Percentiles rank a stretch among this genome's conserved stretches.
These are phyloP conservation scores for Didymella lethalis DNA, from an alignment of 2,329 filamentous ascomycete genomes.

Conservation along the genomic window DNA sequence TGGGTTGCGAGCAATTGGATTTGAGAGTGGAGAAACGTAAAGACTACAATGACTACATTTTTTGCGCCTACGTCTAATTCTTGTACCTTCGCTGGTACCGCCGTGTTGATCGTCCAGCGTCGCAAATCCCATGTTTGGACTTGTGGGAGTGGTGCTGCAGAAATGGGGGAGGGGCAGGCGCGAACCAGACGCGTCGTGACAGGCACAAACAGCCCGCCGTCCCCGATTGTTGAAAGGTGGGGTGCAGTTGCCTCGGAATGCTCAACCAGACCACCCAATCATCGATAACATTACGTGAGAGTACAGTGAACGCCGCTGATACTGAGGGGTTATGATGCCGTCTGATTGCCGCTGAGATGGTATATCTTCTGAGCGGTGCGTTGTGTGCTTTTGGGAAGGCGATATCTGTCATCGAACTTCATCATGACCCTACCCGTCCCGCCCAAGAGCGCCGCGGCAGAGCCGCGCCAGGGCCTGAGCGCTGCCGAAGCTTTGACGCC, in stretches of 20 bases:
- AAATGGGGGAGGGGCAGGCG: conserved; percentile 39
- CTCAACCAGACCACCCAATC: conserved; percentile 26
- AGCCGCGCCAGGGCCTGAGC: conserved; percentile 35
- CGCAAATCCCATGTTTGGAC: conserved; percentile 29
- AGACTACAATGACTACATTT: conserved; percentile 20
- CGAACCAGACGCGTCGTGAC: conserved; percentile 13
- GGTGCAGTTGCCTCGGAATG: conserved; percentile 10
- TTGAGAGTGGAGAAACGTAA: conserved; percentile 2
- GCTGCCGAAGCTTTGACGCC: conserved; percentile 60
- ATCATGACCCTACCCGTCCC: conserved; percentile 43
- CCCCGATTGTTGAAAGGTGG: conserved; percentile 10
- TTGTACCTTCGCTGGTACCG: conserved; percentile 41
- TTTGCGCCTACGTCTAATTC: conserved; percentile 21
- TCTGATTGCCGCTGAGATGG: conserved; percentile 5
- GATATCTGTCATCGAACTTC: conserved; percentile 7
- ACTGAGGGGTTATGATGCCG: conserved; percentile 24
- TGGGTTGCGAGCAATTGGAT: background rate
- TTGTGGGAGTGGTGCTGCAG: conserved; percentile 36
- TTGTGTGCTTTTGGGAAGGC: conserved; percentile 1
- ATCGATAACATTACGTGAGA: conserved; percentile 36
- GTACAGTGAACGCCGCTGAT: conserved; percentile 22
- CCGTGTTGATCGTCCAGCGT: conserved; percentile 8
- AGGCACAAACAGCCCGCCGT: conserved; percentile 15
- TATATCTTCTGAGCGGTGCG: conserved; percentile 9
- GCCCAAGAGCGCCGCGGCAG: conserved; percentile 41